These are phyloP conservation scores for Lachnellula occidentalis DNA, from an alignment of 2,329 filamentous ascomycete genomes.

Conservation along the genomic window DNA sequence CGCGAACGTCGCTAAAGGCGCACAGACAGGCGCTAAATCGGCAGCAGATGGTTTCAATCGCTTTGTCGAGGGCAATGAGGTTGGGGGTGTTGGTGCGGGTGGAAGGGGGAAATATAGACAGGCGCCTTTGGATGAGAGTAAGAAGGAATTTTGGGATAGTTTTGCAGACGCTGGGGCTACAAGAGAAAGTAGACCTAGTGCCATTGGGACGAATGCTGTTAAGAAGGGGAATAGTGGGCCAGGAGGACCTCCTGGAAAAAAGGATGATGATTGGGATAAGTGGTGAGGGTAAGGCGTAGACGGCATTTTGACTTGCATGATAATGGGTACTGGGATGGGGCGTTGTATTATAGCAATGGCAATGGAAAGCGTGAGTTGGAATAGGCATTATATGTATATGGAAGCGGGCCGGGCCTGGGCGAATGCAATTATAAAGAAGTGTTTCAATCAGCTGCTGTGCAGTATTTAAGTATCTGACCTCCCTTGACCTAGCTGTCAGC, in stretches of 20 bases:
- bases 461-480: too few relatives aligned
- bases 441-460: too few relatives aligned
- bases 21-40: constrained; percentile 64
- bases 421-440: too few relatives aligned
- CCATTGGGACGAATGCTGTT: constrained; percentile 28
- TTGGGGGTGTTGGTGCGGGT: constrained; percentile 14
- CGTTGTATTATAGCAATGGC: too few relatives aligned
- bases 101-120: constrained; percentile 27
- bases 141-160: constrained; percentile 87
- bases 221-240: constrained; percentile 25
- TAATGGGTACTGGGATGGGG: too few relatives aligned
- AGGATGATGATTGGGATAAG: constrained; percentile 58
- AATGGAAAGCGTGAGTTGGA: too few relatives aligned
- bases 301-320: too few relatives aligned
- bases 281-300: constrained; percentile 16
- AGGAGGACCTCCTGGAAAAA: constrained; percentile 35
- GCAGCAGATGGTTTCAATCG: constrained; percentile 76
- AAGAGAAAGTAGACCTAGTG: constrained; percentile 14
- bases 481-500: too few relatives aligned
- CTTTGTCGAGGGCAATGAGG: constrained; percentile 72
- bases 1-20: constrained; percentile 60
- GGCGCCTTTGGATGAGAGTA: constrained; percentile 52
- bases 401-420: too few relatives aligned
- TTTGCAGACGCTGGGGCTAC: constrained; percentile 54
- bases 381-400: too few relatives aligned